phyloP scores from a whole-genome alignment of 2,329 filamentous ascomycete genomes.

The Alternaria gaisen region DNA sequence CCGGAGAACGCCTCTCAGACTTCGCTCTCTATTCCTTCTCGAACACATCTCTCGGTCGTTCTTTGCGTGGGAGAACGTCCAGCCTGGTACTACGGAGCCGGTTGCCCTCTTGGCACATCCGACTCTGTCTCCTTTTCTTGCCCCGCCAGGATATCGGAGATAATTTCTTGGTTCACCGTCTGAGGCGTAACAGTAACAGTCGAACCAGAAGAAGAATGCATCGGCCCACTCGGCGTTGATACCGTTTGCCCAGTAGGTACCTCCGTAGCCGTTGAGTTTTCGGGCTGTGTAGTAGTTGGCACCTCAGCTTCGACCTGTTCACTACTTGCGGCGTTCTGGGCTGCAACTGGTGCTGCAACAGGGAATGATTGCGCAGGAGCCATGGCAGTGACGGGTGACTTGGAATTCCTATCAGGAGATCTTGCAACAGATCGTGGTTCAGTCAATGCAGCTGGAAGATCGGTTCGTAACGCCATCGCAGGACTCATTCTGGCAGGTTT shows the following conservation, averaged over 20 bases:
- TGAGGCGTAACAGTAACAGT: slow-evolving; percentile 18
- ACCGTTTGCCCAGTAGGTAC: background rate
- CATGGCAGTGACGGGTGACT: slow-evolving; percentile 3
- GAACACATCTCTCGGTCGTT: background rate
- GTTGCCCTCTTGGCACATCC: background rate
- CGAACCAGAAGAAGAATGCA: slow-evolving; percentile 16
- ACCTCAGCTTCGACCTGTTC: background rate
- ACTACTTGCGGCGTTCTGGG: background rate
- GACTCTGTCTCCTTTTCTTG: background rate
- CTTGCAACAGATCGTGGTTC: slow-evolving; percentile 21
- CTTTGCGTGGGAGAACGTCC: background rate
- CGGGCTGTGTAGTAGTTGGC: background rate
- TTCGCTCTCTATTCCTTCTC: background rate
- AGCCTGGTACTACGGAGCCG: background rate
- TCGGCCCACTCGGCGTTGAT: slow-evolving; percentile 6
- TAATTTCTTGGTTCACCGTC: background rate
- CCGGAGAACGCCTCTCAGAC: background rate
- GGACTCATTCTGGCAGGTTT: background rate
- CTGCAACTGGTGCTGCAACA: background rate
- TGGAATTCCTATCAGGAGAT: slow-evolving; percentile 16
- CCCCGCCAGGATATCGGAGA: background rate
- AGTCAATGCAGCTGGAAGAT: slow-evolving; percentile 23
- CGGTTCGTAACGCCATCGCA: slow-evolving; percentile 9
- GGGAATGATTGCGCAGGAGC: slow-evolving; percentile 2
- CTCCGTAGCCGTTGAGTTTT: background rate